Evolutionary conservation across 148 eudicot genomes (phyloP).

Genomic region (Fagopyrum tataricum): DNA sequence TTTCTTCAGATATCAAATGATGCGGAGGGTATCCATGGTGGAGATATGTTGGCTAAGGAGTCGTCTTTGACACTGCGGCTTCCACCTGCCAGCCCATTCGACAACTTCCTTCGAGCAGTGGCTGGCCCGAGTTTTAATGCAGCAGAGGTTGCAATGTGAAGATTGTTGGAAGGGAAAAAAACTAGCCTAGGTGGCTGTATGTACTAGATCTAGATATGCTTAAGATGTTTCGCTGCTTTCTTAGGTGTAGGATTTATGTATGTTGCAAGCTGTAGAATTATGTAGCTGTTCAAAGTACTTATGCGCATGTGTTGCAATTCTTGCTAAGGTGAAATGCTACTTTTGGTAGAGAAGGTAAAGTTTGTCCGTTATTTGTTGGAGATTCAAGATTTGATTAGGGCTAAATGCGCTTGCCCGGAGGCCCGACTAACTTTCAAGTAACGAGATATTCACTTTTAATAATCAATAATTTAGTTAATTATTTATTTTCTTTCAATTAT

Average conservation of each 20-base stretch:
- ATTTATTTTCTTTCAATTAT: too few species aligned
- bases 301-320: not conserved
- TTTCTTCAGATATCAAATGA: slow-evolving; percentile 20
- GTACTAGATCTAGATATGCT: slow-evolving; percentile 8
- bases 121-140: slow-evolving; percentile 20
- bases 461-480: too few species aligned
- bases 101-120: slow-evolving; percentile 81
- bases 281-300: too few species aligned
- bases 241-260: not conserved
- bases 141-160: not conserved
- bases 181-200: not conserved
- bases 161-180: not conserved
- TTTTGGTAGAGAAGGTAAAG: not conserved
- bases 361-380: not conserved
- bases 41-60: slow-evolving; percentile 21
- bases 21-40: slow-evolving; percentile 23
- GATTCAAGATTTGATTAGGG: not conserved
- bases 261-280: not conserved
- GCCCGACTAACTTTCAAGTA: not conserved
- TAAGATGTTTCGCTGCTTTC: not conserved
- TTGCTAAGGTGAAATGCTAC: not conserved
- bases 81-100: slow-evolving; percentile 97
- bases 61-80: slow-evolving; percentile 52
- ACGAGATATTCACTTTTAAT: too few species aligned
- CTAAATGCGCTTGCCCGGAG: not conserved